These are phyloP conservation scores for Margaritispora aquatica DNA, from an alignment of 495 filamentous ascomycete genomes.

Conservation along the genomic window DNA sequence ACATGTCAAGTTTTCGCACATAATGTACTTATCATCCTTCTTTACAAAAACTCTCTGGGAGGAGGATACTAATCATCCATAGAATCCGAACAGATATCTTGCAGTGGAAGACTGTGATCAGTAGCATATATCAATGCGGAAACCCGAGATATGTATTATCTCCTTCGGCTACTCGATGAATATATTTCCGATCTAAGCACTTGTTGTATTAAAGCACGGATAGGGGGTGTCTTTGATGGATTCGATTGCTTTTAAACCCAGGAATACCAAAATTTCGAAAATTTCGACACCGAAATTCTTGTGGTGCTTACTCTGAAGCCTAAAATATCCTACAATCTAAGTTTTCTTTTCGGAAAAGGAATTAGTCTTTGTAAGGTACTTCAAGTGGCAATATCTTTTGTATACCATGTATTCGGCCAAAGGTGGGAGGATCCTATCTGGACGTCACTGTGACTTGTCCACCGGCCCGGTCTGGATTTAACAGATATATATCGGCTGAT, in stretches of 20 bases:
- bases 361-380: too few relatives aligned
- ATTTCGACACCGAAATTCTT: too few relatives aligned
- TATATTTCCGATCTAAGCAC: too few relatives aligned
- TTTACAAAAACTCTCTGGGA: slow-evolving; percentile 33
- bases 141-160: slow-evolving; percentile 38
- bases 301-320: too few relatives aligned
- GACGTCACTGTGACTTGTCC: neutral
- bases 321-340: too few relatives aligned
- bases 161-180: slow-evolving; percentile 33
- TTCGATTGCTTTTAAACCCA: too few relatives aligned
- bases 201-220: too few relatives aligned
- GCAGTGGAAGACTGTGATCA: slow-evolving; percentile 28
- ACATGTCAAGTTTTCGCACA: slow-evolving; percentile 26
- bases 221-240: too few relatives aligned
- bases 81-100: slow-evolving; percentile 36
- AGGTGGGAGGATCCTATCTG: neutral
- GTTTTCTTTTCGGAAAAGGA: too few relatives aligned
- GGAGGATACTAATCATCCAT: slow-evolving; percentile 30
- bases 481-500: neutral
- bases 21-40: slow-evolving; percentile 23
- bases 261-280: too few relatives aligned
- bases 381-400: too few relatives aligned
- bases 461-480: neutral
- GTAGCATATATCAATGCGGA: slow-evolving; percentile 32
- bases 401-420: too few relatives aligned